Evolutionary conservation across 2,329 filamentous ascomycete species (phyloP), one percentile per base, ranked within the genome.

Genomic region (Apiospora rasikravindrae): DNA sequence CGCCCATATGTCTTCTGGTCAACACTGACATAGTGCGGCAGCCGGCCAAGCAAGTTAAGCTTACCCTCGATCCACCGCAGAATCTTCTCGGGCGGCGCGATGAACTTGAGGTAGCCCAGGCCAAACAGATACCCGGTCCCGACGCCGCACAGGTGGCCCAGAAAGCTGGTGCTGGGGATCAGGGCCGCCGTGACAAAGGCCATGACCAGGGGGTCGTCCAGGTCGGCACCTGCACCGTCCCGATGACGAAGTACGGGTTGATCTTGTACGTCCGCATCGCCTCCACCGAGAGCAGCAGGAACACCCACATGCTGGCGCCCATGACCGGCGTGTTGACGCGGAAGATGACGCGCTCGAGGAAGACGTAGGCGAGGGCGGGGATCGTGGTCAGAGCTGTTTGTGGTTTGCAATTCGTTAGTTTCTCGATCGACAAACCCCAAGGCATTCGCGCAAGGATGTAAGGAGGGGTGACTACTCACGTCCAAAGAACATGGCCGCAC

Each of bases 1-100:
- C 96, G 89, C 10, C 96, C 96, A 78, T 96, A 98, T 7, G 94
- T 98, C 87, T 98, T 98, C 83, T 98, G 95, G 79, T 98, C 96
- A 22, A 98, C 92, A 71, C 94, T 97, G 67, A 98, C 93, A 78
- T 98, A 98, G 83, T 97, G 94, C 64, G 96, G 96, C 37, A 98
- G 84, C 73, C 94, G 88, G 26, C 91, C 93, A 29, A 98, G 86
- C 13, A 98, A 87, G 79, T 97, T 96, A 73, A 98, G 84, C 80
- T 96, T 97, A 24, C 89, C 90, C 83, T 99, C 96, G 71, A 98
- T 88, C 91, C 93, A 98, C 75, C 95, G 89, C 71, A 98, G 86
- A 40, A 93, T 89, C 88, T 93, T 93, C 83, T 98, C 96, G 1
- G 94, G 95, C 29, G 96, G 96, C 22, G 94, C 93, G 53, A 98